These are phyloP conservation scores for Nicotiana sylvestris DNA, from an alignment of 257 asterid species.

Conservation along the genomic window DNA sequence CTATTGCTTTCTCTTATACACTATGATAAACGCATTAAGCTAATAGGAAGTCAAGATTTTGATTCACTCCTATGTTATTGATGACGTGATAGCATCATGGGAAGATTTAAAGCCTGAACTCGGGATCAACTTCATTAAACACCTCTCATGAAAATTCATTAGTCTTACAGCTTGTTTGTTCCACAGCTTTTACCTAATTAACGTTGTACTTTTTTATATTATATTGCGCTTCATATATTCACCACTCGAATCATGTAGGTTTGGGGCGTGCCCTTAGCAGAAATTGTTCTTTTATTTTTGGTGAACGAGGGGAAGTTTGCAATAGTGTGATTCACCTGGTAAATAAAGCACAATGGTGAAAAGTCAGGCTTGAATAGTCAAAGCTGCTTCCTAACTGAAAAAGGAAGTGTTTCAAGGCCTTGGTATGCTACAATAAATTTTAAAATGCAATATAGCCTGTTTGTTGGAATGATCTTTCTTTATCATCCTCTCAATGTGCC, in stretches of 20 bases:
- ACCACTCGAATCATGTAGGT: background rate
- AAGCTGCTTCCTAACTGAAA: background rate
- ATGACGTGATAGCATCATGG: background rate
- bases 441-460: background rate
- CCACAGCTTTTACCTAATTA: background rate
- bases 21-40: background rate
- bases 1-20: background rate
- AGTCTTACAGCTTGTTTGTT: background rate
- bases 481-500: background rate
- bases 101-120: background rate
- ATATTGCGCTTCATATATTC: background rate
- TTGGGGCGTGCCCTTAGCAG: background rate
- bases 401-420: background rate
- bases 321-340: constrained; percentile 4
- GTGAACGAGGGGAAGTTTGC: background rate
- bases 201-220: background rate
- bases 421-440: background rate
- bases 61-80: constrained; percentile 1
- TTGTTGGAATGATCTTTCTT: background rate
- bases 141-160: background rate
- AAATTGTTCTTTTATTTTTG: background rate
- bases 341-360: background rate
- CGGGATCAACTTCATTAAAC: background rate
- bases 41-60: background rate
- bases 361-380: background rate